Base-by-base conservation (phyloP, 108 stramenopile species). In the Pseudonitzschia pungens region DNA sequence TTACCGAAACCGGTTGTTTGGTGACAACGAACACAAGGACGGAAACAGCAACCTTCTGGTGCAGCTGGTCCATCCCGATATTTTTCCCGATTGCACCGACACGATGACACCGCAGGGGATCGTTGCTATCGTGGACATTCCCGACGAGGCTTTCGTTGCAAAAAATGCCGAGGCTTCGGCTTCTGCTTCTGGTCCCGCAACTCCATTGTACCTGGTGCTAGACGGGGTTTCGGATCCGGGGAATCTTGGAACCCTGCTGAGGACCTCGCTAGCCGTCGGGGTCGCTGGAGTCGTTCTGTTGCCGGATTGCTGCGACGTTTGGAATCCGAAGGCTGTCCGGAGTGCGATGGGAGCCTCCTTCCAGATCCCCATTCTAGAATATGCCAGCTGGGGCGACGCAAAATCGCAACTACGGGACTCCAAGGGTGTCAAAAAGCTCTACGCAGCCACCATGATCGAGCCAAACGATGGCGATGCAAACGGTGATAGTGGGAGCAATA, bases 191-290 rank as follows among this genome's bases (percentile, higher is more conserved):
- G 65, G 8, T 15, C 14, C 22, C 7, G 8, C 22, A 8, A 14
- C 60, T 21, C 85, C 88, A 3, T 72, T 93, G 36, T 88, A 87
- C 70, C 65, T 95, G 41, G 80, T 94, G 51, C 68, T 92, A 33
- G 94, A 95, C 82, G 94, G 89, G 33, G 81, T 95, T 22, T 81
- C 82, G n/a, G 94, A 96, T 71, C 94, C 94, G 33, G 94, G 94
- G 20, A 96, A 96, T 82, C 78, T 92, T 21, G 94, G 94, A 10
- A 93, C 92, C 10, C 72, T 96, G 36, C 57, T 93, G 20, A 77
- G 94, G 59, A 77, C 89, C 14, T 75, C 82, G 27, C 77, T 83
- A n/a, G 94, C 94, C 31, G 77, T 85, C 1, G 78, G 89, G 59
- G 86, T 83, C 24, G 71, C 86, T 5, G 89, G 80, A 21, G 81